Evolutionary conservation across 305 asterid species (phyloP), one percentile per base, ranked within the genome.

Genomic region (Fraxinus nigra): DNA sequence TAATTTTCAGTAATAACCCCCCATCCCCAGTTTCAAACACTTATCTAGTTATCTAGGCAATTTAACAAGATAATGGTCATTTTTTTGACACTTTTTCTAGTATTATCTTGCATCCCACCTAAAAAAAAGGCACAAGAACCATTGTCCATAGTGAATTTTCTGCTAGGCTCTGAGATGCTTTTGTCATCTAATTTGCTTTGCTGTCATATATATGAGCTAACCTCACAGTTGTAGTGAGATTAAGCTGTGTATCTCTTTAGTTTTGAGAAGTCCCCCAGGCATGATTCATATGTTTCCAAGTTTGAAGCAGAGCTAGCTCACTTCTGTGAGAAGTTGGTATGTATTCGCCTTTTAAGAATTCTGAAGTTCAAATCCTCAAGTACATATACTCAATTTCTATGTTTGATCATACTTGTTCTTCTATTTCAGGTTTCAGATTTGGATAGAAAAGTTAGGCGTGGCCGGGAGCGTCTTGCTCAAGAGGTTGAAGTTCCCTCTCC

Each of bases 261-360:
- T 89, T 96, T 94, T 90, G 99, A 96, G 90, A 85, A 82, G 16
- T 96, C 99, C 46, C 98, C 99, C 33, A 90, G 99, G 69, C 99
- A 93, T 59, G 98, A 94, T 79, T 87, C 98, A 5, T 85, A 81
- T 82, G 94, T 92, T 85, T 95, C 98, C 63, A 96, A 92, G 88
- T 96, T 96, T 84, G 98, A 96, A 89, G 94, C 94, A 78, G 98
- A 96, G 86, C 92, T 96, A 70, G 98, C 98, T 82, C 94, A 93
- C 84, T 94, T 91, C 86, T 96, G 98, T 69, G 99, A 96, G 87
- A 93, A 88, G 87, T 85, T 96, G 98, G 99, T 90, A 88, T 75
- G 97, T 87, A 81, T 67, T 76, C 34, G 18, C 80, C 32, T 65
- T 74, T 74, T 74, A 74, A 35, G 63, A 79, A 38, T 56, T 86